phyloP scores from a whole-genome alignment of 352 stramenopile species.

The Pythium chondricola region DNA sequence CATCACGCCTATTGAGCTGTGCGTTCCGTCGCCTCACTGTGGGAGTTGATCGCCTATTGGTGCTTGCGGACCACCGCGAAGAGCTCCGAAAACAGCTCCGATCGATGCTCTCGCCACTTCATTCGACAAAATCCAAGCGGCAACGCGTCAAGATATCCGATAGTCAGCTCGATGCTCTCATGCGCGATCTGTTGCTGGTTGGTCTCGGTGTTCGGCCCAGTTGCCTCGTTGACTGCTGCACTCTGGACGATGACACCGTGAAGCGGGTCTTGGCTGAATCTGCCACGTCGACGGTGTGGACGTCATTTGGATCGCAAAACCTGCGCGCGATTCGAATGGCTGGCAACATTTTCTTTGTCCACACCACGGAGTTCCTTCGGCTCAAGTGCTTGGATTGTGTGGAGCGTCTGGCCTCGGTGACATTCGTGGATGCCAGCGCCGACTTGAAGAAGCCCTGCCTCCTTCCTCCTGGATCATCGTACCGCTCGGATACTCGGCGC shows the following conservation, averaged over 20 bases:
- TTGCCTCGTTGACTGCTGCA: conserved; percentile 12
- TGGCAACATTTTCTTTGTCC: conserved; percentile 18
- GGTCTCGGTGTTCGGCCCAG: conserved; percentile 10
- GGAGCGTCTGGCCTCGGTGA: background rate
- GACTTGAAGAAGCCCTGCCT: background rate
- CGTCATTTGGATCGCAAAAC: background rate
- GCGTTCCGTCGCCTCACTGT: too few relatives aligned
- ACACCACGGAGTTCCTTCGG: conserved; percentile 6
- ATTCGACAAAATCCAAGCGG: too few relatives aligned
- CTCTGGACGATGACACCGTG: background rate
- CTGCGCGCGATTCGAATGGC: conserved; percentile 1
- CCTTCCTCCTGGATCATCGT: too few relatives aligned
- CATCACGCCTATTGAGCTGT: too few relatives aligned
- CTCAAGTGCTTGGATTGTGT: conserved; percentile 9
- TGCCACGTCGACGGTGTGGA: background rate
- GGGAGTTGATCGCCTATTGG: too few relatives aligned
- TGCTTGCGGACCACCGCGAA: too few relatives aligned
- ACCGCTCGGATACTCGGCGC: too few relatives aligned
- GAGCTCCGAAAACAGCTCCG: too few relatives aligned
- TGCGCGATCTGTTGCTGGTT: conserved; percentile 14
- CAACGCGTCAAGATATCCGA: background rate
- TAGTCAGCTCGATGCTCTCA: background rate
- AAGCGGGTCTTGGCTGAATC: background rate
- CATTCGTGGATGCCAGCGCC: conserved; percentile 7
- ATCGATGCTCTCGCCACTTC: too few relatives aligned